These are phyloP conservation scores for Ganoderma sinense DNA, from an alignment of 1,284 basidiomycete genomes.

Conservation along the genomic window DNA sequence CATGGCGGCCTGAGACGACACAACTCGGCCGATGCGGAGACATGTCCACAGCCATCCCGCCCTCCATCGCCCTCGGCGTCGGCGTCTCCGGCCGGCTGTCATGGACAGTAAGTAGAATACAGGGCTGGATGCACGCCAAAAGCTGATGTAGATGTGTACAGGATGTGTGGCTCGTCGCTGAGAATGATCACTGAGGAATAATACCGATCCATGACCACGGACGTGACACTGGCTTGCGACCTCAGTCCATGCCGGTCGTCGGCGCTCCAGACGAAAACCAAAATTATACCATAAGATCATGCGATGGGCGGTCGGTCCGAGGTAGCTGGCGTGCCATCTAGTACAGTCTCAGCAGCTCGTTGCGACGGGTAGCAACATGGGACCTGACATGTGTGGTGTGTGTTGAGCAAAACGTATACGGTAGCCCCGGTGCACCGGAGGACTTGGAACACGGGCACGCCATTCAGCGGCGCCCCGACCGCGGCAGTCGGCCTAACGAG, in stretches of 20 bases:
- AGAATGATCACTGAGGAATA: neutral
- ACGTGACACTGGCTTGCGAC: neutral
- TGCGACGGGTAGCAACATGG: neutral
- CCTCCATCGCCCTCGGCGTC: neutral
- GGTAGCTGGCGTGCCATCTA: neutral
- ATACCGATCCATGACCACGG: neutral
- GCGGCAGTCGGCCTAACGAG: conserved; percentile 44
- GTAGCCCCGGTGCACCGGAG: neutral
- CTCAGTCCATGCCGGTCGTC: neutral
- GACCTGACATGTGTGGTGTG: neutral
- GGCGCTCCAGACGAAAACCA: neutral
- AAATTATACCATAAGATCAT: neutral
- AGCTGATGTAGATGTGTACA: neutral
- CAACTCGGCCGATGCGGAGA: neutral
- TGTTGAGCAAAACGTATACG: neutral
- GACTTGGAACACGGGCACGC: neutral
- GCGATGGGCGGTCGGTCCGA: neutral
- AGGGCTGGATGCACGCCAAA: neutral
- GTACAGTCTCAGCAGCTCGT: neutral
- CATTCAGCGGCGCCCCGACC: neutral
- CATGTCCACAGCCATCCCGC: neutral
- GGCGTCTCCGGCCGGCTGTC: neutral
- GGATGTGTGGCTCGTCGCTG: neutral
- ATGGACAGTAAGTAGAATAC: neutral
- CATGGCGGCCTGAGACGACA: neutral